A percentile compares a stretch with the other conserved stretches of the same genome.
These are phyloP conservation scores for Stemphylium vesicarium DNA, from an alignment of 2,329 filamentous ascomycete genomes.

Conservation along the genomic window DNA sequence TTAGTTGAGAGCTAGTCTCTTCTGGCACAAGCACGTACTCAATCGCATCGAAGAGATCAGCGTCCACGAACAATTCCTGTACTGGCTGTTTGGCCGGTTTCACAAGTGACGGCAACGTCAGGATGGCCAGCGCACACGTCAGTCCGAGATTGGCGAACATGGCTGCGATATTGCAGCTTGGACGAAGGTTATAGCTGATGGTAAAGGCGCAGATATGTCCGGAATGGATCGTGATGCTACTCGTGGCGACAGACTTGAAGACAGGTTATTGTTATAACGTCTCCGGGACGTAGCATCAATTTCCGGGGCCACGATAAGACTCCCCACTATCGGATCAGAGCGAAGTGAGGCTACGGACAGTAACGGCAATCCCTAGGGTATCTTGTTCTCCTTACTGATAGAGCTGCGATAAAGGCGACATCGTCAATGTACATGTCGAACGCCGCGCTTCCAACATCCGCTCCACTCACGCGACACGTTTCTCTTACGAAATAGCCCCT, in stretches of 20 bases:
- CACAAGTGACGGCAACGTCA: background rate
- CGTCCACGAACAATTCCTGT: background rate
- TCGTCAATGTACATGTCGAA: too few species aligned
- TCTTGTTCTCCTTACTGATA: background rate
- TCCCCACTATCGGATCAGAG: background rate
- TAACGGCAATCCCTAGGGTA: background rate
- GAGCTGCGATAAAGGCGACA: too few species aligned
- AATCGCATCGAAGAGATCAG: conserved; percentile 10
- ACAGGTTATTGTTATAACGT: background rate
- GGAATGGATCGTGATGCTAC: background rate
- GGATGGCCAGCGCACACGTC: background rate
- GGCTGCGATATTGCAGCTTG: background rate
- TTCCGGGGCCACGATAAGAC: background rate
- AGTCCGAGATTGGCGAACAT: background rate
- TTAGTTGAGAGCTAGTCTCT: background rate
- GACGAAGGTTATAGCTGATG: too few species aligned
- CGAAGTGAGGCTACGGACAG: background rate
- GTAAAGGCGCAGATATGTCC: background rate
- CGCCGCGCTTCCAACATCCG: too few species aligned
- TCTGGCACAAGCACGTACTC: background rate
- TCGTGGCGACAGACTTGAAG: background rate
- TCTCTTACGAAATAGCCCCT: background rate
- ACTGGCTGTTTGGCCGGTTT: background rate
- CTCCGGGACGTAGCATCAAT: background rate
- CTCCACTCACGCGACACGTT: background rate